phyloP scores from a whole-genome alignment of 2,329 filamentous ascomycete species.

The Aspergillus sp. region DNA sequence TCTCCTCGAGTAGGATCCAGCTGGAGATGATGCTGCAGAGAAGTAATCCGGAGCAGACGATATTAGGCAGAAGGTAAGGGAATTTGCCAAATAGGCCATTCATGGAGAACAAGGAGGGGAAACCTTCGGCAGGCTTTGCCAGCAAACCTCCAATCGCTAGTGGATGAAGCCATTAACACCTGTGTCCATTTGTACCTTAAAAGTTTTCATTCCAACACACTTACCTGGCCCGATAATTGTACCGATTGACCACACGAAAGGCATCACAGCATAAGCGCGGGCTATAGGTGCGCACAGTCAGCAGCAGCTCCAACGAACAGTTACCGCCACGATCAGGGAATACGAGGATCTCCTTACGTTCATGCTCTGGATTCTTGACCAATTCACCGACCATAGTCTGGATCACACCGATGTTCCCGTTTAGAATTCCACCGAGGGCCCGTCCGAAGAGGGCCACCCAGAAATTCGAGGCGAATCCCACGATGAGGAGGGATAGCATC shows the following conservation, averaged over 20 bases:
- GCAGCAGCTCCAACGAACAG: slow-evolving; percentile 2
- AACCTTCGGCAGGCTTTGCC: slow-evolving; percentile 73
- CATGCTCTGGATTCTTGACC: slow-evolving; percentile 79
- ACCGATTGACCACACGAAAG: slow-evolving; percentile 89
- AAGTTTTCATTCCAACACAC: slow-evolving; percentile 2
- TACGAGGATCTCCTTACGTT: slow-evolving; percentile 61
- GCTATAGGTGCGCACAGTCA: slow-evolving; percentile 51
- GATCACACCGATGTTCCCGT: slow-evolving; percentile 88
- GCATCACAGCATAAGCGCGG: slow-evolving; percentile 86
- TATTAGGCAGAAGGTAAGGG: slow-evolving; percentile 86
- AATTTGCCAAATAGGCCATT: slow-evolving; percentile 72
- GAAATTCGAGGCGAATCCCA: slow-evolving; percentile 80
- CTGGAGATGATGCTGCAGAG: slow-evolving; percentile 76
- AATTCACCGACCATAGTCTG: slow-evolving; percentile 92
- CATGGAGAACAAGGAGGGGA: slow-evolving; percentile 68
- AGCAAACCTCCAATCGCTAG: slow-evolving; percentile 80
- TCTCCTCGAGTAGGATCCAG: slow-evolving; percentile 82
- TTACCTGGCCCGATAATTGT: slow-evolving; percentile 76
- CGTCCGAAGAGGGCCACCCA: slow-evolving; percentile 79
- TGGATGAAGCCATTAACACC: slow-evolving; percentile 16
- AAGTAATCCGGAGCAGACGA: slow-evolving; percentile 77
- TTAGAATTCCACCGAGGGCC: slow-evolving; percentile 76
- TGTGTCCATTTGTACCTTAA: background rate
- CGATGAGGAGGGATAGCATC: slow-evolving; percentile 76
- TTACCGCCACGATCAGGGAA: background rate